Base-by-base conservation (phyloP, 1,284 basidiomycete species). In the Ceratobasidium sp. region DNA sequence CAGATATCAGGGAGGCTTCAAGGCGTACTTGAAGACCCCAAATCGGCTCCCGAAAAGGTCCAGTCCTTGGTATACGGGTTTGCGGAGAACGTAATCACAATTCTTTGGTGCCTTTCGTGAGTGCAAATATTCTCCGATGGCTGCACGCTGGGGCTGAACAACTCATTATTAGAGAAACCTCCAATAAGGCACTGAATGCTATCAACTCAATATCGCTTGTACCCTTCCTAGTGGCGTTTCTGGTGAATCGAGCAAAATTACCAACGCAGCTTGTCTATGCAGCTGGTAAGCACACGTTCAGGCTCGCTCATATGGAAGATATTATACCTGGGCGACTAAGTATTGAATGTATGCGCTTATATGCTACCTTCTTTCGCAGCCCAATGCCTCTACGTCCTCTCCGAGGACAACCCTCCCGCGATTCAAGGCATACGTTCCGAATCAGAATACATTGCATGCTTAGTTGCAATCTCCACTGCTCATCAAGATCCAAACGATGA, bases 61-160 rank as follows among this genome's bases (percentile, higher is more conserved):
- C 90, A 91, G 81, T 92, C 90, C 82, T 86, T 95, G 52, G 90
- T 95, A 5, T 95, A 95, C 81, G 90, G 93, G 78, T 92, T 97
- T 81, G 89, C 95, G 2, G 96, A 98, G 80, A 97, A 96, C 83
- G 89, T 97, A 37, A 92, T 97, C 79, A 95, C 94, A 9, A 90
- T 94, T 29, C 83, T 98, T 40, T 98, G 96, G 96, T 96, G 95
- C 84, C 87, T 98, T 77, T 94, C 94, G 95, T 96, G 85, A 89
- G 94, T 87, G 67, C 17, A 40, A 7, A 52, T 56, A 44, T 71
- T 54, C 17, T 37, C 15, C 22, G 25, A 15, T n/a, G n/a, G 17
- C 22, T 6, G 25, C 32, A 32, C 57, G 22, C 34, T 56, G n/a
- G 34, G 29, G 71, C 46, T 65, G 75, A 79, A 59, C 19, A 19